Conservation (phyloP, 495 filamentous ascomycete species). For the Pyrenula massariospora region DNA sequence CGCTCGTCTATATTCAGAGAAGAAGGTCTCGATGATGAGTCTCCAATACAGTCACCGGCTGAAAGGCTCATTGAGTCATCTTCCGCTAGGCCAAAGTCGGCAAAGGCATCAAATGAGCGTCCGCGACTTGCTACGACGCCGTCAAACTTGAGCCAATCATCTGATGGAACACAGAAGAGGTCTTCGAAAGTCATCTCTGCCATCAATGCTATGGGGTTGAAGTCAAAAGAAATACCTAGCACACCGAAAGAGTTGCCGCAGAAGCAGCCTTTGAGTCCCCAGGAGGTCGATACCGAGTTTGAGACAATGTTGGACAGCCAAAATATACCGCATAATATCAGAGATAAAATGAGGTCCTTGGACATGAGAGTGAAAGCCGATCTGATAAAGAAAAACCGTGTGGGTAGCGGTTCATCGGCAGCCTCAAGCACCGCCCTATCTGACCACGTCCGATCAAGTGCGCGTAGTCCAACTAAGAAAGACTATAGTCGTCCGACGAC, state of each 20-base stretch:
- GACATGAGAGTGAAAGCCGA: slow-evolving; percentile 86
- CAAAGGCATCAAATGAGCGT: slow-evolving; percentile 8
- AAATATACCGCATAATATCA: slow-evolving; percentile 87
- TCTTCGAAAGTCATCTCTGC: slow-evolving; percentile 52
- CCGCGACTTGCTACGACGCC: slow-evolving; percentile 14
- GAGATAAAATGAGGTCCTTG: slow-evolving; percentile 84
- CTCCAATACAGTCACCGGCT: neutral
- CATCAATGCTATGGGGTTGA: slow-evolving; percentile 48
- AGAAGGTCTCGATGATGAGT: slow-evolving; percentile 7
- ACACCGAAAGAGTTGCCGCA: slow-evolving; percentile 29
- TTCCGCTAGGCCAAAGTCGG: neutral
- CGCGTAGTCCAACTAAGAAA: slow-evolving; percentile 21
- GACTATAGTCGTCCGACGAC: slow-evolving; percentile 31
- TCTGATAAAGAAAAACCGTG: slow-evolving; percentile 80
- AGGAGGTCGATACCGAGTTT: slow-evolving; percentile 37
- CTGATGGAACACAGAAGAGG: slow-evolving; percentile 21
- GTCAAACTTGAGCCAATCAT: slow-evolving; percentile 9
- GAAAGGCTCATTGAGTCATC: neutral
- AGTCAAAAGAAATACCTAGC: slow-evolving; percentile 14
- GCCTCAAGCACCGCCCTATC: slow-evolving; percentile 12
- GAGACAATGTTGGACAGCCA: slow-evolving; percentile 56
- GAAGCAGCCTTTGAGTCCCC: slow-evolving; percentile 33
- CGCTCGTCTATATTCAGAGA: slow-evolving; percentile 1
- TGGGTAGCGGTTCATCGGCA: slow-evolving; percentile 37
- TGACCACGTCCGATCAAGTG: slow-evolving; percentile 3